phyloP scores from a whole-genome alignment of 2,329 filamentous ascomycete genomes.

The Fusarium sp. region DNA sequence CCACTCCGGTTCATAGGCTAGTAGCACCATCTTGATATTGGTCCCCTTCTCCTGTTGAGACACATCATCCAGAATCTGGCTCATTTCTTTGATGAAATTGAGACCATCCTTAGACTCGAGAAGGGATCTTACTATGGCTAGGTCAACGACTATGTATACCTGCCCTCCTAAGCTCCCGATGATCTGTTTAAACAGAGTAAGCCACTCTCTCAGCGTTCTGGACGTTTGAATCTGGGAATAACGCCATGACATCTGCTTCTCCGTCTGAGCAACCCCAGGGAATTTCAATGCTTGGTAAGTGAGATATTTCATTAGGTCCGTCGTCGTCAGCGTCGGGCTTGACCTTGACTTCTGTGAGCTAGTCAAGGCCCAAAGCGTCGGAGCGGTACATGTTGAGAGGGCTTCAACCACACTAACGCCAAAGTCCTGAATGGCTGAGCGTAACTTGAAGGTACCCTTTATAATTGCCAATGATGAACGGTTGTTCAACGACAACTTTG shows the following conservation, averaged over 20 bases:
- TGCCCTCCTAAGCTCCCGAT: background rate
- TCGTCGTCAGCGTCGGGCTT: background rate
- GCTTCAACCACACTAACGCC: background rate
- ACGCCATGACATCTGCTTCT: constrained; percentile 5
- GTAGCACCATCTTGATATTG: background rate
- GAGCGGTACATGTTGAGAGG: rapidly evolving
- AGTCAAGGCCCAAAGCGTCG: constrained; percentile 6
- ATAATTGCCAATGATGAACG: background rate
- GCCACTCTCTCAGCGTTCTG: background rate
- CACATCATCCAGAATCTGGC: background rate
- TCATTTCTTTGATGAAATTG: background rate
- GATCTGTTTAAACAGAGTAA: background rate
- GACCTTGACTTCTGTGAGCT: background rate
- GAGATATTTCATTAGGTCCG: constrained; percentile 10
- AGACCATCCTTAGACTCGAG: rapidly evolving
- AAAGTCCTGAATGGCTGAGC: constrained; percentile 1
- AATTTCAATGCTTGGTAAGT: constrained; percentile 7
- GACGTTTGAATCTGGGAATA: background rate
- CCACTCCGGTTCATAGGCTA: constrained; percentile 5
- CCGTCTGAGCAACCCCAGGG: background rate
- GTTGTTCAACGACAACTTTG: background rate
- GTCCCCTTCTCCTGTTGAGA: rapidly evolving
- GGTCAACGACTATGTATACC: constrained; percentile 13
- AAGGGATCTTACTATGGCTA: background rate
- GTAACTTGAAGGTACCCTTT: background rate